A percentile compares a stretch with the other conserved stretches of the same genome.
Evolutionary conservation across 208 protist genomes (phyloP).

Genomic region (Pavlovales sp.): DNA sequence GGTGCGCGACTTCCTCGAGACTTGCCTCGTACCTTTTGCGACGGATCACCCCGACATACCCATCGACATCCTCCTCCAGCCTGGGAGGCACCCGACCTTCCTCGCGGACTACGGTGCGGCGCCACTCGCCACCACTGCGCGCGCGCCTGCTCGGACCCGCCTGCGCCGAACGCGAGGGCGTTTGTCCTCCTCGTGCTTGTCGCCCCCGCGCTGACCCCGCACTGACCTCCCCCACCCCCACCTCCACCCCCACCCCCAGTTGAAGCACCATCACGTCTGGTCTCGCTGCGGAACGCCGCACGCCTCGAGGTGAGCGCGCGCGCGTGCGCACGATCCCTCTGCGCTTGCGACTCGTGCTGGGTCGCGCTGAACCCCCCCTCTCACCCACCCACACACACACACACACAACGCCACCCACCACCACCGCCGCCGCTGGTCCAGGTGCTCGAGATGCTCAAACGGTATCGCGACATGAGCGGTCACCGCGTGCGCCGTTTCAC

Average conservation of each 20-base stretch:
- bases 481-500: background rate
- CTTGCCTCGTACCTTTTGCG: background rate
- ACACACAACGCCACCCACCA: too few relatives aligned
- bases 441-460: background rate
- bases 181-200: too few relatives aligned
- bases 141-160: background rate
- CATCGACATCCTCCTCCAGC: background rate
- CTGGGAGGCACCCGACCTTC: background rate
- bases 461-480: background rate
- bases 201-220: too few relatives aligned
- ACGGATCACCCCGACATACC: background rate
- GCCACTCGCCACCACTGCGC: too few relatives aligned
- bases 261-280: background rate
- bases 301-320: too few relatives aligned
- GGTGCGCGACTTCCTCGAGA: background rate
- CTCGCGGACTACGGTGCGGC: background rate
- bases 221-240: too few relatives aligned
- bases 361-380: too few relatives aligned
- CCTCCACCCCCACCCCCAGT: too few relatives aligned
- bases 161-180: background rate
- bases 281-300: background rate
- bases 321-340: too few relatives aligned
- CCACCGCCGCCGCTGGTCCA: background rate
- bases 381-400: too few relatives aligned
- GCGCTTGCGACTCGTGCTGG: too few relatives aligned